Base-by-base conservation (phyloP, 2,329 filamentous ascomycete genomes). In the Piedraia hortae region DNA sequence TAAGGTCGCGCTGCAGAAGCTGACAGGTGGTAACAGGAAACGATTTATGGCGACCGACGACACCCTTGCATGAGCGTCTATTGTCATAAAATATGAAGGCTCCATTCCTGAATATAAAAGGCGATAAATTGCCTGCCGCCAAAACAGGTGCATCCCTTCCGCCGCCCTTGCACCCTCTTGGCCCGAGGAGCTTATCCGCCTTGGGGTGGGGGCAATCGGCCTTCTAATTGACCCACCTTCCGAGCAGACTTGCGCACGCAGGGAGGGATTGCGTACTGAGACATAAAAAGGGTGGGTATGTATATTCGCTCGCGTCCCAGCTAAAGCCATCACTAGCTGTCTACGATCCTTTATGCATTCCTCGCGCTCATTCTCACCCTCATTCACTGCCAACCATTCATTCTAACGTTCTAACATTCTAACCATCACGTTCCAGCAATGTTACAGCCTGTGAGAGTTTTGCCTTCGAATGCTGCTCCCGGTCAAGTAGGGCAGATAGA, bases 1-100 rank as follows among this genome's bases (percentile, higher is more conserved):
- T 51, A 85, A 80, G 51, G 71, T 93, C 39, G 73, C 74, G 36
- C 54, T 90, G 39, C 77, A 89, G 50, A 69, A 77, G 45, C 67
- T 93, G 41, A 82, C 72, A 31, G 73, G 71, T 37, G 62, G 62
- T 41, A 73, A 72, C 36, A 64, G 80, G 39, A 78, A 70, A 48
- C 89, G 75, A 56, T 78, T 93, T 53, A 80, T 29, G 2, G 37
- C 37, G 8, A 20, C 13, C 4, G 10, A 24, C 6, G 32, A n/a
- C n/a, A n/a, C n/a, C n/a, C 16, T 18, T 18, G 16, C 16, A 20
- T 6, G 19, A 14, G 9, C 7, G 16, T n/a, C n/a, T n/a, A n/a
- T n/a, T n/a, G n/a, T n/a, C n/a, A n/a, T n/a, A n/a, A n/a, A n/a
- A n/a, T n/a, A n/a, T n/a, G n/a, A n/a, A n/a, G n/a, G n/a, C n/a